These are phyloP conservation scores for Solanum acaule DNA, from an alignment of 257 asterid genomes.

Conservation along the genomic window DNA sequence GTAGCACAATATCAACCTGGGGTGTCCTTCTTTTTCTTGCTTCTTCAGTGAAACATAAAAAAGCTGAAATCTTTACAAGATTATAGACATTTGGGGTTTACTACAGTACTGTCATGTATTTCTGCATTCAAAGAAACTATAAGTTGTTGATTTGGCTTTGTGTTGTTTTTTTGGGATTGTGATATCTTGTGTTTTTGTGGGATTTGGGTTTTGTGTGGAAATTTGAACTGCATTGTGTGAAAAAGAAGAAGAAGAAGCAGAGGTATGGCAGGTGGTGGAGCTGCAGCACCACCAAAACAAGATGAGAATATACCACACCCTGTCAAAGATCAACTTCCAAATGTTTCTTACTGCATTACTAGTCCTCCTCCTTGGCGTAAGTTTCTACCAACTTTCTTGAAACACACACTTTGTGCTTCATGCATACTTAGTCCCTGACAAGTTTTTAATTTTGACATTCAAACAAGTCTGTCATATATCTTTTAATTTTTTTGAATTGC, in stretches of 20 bases:
- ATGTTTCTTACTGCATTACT: conserved; percentile 81
- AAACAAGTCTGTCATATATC: no score
- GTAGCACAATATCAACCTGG: not conserved
- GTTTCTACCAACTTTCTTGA: conserved; percentile 9
- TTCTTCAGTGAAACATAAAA: not conserved
- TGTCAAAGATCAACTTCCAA: conserved; percentile 75
- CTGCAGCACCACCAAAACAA: conserved; percentile 65
- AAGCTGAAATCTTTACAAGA: not conserved
- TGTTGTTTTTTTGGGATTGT: not conserved
- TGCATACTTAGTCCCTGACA: not conserved
- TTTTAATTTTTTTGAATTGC: not conserved
- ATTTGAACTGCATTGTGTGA: not conserved
- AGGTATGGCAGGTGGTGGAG: conserved; percentile 72
- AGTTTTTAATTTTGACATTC: not conserved
- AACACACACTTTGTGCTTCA: not conserved
- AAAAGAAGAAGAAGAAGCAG: conserved; percentile 1
- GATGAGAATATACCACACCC: conserved; percentile 76
- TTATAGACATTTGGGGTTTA: not conserved
- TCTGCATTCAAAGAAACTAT: not conserved
- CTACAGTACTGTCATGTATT: not conserved
- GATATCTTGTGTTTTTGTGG: not conserved
- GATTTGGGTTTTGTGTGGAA: not conserved
- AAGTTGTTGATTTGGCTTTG: not conserved
- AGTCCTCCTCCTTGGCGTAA: conserved; percentile 99
- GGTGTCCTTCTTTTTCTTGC: not conserved